A percentile compares a stretch with the other conserved stretches of the same genome.
phyloP scores from a whole-genome alignment of 192 early-diverging fungal genomes.

The Backusella mclennaniae region DNA sequence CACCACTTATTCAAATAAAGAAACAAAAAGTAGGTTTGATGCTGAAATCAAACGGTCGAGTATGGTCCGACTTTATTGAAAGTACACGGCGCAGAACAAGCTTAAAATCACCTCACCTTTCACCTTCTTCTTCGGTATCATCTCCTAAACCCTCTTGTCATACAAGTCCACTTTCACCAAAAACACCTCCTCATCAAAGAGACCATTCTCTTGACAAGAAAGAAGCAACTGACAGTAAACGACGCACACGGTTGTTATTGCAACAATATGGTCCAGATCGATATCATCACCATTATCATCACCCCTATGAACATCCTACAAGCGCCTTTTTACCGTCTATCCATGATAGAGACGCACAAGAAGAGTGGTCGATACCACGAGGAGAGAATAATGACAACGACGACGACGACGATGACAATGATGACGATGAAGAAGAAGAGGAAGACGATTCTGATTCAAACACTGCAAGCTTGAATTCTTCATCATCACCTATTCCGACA shows the following conservation, averaged over 20 bases:
- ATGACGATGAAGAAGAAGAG: neutral
- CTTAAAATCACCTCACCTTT: neutral
- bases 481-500: neutral
- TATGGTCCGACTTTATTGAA: conserved; percentile 20
- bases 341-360: neutral
- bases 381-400: neutral
- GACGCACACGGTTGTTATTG: conserved; percentile 1
- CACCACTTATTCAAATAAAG: conserved; percentile 14
- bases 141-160: neutral
- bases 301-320: neutral
- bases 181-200: conserved; percentile 4
- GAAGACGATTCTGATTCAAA: neutral
- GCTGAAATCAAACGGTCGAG: conserved; percentile 19
- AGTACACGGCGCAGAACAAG: conserved; percentile 1
- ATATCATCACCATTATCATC: neutral
- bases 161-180: conserved; percentile 13
- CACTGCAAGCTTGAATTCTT: conserved; percentile 3
- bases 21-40: conserved; percentile 26
- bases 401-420: neutral
- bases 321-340: conserved; percentile 1
- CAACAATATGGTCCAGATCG: conserved; percentile 3
- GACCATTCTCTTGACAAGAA: neutral
- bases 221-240: conserved; percentile 2
- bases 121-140: neutral
- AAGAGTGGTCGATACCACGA: conserved; percentile 1